Evolutionary conservation across 2,329 filamentous ascomycete species (phyloP).

Genomic region (Clathrospora elynae): DNA sequence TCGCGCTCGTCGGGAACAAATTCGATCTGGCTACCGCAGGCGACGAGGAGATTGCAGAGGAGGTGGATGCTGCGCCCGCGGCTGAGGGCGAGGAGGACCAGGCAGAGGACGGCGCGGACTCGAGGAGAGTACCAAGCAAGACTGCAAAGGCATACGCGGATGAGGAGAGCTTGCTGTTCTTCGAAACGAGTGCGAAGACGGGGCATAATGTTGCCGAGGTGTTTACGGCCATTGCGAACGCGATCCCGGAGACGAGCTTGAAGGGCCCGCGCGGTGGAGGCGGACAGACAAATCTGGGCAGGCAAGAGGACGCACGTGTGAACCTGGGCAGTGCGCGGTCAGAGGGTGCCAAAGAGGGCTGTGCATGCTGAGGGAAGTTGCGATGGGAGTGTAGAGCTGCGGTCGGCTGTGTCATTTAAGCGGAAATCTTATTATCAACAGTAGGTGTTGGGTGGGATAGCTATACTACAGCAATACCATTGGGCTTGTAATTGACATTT

Average conservation of each 20-base stretch:
- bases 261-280: conserved; percentile 78
- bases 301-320: conserved; percentile 71
- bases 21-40: conserved; percentile 73
- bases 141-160: conserved; percentile 94
- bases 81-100: conserved; percentile 56
- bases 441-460: too few relatives aligned
- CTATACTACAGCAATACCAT: too few relatives aligned
- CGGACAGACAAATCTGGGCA: conserved; percentile 63
- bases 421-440: too few relatives aligned
- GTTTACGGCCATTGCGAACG: conserved; percentile 97
- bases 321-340: conserved; percentile 76
- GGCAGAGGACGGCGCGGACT: conserved; percentile 71
- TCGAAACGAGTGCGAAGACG: conserved; percentile 97
- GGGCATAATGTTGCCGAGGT: conserved; percentile 93
- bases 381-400: too few relatives aligned
- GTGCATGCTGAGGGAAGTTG: conserved; percentile 81
- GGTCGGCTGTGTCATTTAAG: too few relatives aligned
- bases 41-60: conserved; percentile 53
- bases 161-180: conserved; percentile 92
- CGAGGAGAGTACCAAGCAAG: conserved; percentile 85
- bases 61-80: conserved; percentile 54
- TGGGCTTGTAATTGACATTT: too few relatives aligned
- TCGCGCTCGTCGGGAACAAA: conserved; percentile 89
- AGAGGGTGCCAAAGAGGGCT: conserved; percentile 82
- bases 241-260: conserved; percentile 93